Conservation (phyloP, 2,329 filamentous ascomycete species). For the Byssoonygena ceratinophila region DNA sequence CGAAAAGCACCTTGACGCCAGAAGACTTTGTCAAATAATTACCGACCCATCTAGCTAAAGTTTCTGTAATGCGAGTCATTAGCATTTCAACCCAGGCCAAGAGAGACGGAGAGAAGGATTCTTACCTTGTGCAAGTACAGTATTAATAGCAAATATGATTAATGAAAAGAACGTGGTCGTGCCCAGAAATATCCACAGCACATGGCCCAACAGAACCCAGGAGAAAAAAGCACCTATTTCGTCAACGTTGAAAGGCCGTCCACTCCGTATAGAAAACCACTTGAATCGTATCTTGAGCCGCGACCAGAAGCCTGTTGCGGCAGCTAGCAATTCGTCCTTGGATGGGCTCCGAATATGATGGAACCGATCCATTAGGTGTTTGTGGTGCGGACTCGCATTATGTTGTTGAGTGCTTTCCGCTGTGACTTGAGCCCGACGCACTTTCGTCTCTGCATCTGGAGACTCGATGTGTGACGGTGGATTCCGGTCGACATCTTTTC, state of each 20-base stretch:
- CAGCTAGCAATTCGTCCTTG: constrained; percentile 84
- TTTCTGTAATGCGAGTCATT: constrained; percentile 50
- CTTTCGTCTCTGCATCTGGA: neutral
- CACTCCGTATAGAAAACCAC: constrained; percentile 92
- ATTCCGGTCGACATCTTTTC: neutral
- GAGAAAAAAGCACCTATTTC: constrained; percentile 94
- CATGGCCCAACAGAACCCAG: constrained; percentile 86
- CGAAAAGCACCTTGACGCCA: constrained; percentile 87
- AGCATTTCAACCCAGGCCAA: neutral
- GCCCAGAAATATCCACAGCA: constrained; percentile 91
- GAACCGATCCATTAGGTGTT: constrained; percentile 48
- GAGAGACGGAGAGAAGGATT: constrained; percentile 2
- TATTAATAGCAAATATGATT: constrained; percentile 83
- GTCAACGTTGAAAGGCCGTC: constrained; percentile 86
- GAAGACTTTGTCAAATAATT: constrained; percentile 93
- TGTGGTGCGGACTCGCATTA: constrained; percentile 17
- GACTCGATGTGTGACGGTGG: neutral
- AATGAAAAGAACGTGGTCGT: constrained; percentile 96
- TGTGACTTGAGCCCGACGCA: neutral
- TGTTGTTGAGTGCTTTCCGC: neutral
- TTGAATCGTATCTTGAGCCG: constrained; percentile 86
- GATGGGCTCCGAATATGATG: constrained; percentile 71
- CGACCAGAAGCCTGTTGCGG: constrained; percentile 87
- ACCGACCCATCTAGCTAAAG: constrained; percentile 80
- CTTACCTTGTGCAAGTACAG: constrained; percentile 83